Conservation (phyloP, 2,329 filamentous ascomycete genomes). For the Apiospora aurea region DNA sequence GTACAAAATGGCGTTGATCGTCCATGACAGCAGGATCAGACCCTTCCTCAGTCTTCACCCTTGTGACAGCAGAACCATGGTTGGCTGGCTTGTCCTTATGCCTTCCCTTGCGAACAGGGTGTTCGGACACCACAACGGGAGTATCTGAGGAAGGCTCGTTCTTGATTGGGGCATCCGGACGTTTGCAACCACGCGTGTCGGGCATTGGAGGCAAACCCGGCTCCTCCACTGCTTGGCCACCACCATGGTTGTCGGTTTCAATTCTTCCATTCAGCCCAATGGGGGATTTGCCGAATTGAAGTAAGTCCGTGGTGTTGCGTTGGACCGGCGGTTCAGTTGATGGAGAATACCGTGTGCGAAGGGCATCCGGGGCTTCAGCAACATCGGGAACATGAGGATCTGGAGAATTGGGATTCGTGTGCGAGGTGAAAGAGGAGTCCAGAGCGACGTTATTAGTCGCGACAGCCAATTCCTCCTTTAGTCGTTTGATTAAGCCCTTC, state of each 20-base stretch:
- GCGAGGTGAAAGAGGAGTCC: conserved; percentile 36
- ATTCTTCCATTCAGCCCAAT: background rate
- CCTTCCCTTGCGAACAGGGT: conserved; percentile 57
- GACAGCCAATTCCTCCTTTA: conserved; percentile 47
- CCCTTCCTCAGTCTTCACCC: conserved; percentile 52
- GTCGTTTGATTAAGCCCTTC: conserved; percentile 47
- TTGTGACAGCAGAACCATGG: conserved; percentile 36
- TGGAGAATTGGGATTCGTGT: conserved; percentile 25
- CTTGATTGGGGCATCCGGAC: conserved; percentile 46
- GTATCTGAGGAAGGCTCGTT: conserved; percentile 61
- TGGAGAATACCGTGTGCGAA: background rate
- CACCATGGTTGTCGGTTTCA: background rate
- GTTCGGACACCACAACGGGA: conserved; percentile 59
- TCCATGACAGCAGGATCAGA: conserved; percentile 41
- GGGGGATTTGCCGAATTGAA: background rate
- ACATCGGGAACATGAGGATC: background rate
- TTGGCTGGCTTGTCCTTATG: conserved; percentile 37
- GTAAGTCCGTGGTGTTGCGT: background rate
- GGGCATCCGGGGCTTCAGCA: background rate
- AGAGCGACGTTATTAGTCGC: conserved; percentile 27
- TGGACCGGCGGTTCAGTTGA: background rate
- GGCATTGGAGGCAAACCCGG: conserved; percentile 42
- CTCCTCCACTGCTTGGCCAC: conserved; percentile 24
- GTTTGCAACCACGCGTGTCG: conserved; percentile 8
- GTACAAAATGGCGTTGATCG: conserved; percentile 42